phyloP scores from a whole-genome alignment of 306 rosid species.

The Cucumis cinereus region DNA sequence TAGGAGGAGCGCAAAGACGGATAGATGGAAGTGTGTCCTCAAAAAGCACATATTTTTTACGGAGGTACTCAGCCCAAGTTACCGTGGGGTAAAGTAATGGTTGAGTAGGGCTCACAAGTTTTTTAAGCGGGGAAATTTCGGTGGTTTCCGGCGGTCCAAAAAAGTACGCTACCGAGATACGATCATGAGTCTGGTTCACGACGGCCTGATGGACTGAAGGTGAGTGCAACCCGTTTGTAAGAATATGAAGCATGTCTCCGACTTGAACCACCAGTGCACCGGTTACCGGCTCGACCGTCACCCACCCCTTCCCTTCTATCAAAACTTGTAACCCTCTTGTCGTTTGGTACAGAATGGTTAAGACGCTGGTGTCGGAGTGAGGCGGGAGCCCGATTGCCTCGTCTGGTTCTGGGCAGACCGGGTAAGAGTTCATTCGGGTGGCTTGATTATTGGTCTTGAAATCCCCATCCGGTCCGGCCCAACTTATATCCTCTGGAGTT shows the following conservation, averaged over 20 bases:
- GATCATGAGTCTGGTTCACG: conserved; percentile 49
- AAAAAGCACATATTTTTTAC: conserved; percentile 61
- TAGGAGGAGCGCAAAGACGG: neutral
- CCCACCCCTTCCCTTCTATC: conserved; percentile 46
- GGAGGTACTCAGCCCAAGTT: conserved; percentile 85
- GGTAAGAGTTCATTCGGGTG: conserved; percentile 65
- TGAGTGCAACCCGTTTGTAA: conserved; percentile 56
- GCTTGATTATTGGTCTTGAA: conserved; percentile 30
- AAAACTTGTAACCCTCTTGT: conserved; percentile 62
- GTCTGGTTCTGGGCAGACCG: conserved; percentile 78
- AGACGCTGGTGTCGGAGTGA: conserved; percentile 75
- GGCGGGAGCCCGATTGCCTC: conserved; percentile 86
- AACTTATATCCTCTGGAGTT: conserved; percentile 38
- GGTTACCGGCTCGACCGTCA: conserved; percentile 35
- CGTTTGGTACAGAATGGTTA: conserved; percentile 57
- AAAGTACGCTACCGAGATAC: conserved; percentile 52
- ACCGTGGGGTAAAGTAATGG: conserved; percentile 62
- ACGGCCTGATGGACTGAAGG: conserved; percentile 64
- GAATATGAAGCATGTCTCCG: conserved; percentile 60
- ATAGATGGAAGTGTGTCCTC: conserved; percentile 25
- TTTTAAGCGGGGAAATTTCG: conserved; percentile 48
- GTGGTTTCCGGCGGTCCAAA: conserved; percentile 48
- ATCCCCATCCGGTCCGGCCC: conserved; percentile 45
- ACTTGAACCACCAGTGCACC: conserved; percentile 43
- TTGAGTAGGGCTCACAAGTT: conserved; percentile 41